Evolutionary conservation across 1,284 basidiomycete genomes (phyloP).

Genomic region (Xanthoconium separans): DNA sequence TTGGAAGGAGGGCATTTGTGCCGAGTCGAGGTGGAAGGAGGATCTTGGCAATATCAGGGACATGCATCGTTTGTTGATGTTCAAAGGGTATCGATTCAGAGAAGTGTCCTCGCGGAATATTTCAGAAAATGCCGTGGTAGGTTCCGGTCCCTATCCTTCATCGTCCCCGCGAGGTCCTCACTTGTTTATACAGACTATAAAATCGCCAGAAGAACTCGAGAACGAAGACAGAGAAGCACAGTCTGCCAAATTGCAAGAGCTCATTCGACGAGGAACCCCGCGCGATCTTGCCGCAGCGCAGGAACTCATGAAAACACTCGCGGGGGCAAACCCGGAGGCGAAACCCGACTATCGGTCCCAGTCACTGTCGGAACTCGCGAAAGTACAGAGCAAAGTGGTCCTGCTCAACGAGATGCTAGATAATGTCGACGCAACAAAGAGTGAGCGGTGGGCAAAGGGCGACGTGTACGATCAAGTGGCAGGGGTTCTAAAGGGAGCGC

Average conservation of each 20-base stretch:
- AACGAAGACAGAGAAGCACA: slow-evolving; percentile 95
- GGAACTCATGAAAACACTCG: slow-evolving; percentile 95
- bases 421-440: slow-evolving; percentile 72
- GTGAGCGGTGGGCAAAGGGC: slow-evolving; percentile 79
- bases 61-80: slow-evolving; percentile 94
- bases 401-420: slow-evolving; percentile 96
- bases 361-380: slow-evolving; percentile 88
- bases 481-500: slow-evolving; percentile 74
- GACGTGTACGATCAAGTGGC: slow-evolving; percentile 99
- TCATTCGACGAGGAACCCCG: slow-evolving; percentile 94
- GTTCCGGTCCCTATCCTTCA: slow-evolving; percentile 17
- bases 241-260: slow-evolving; percentile 95
- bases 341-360: slow-evolving; percentile 93
- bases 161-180: slow-evolving; percentile 14
- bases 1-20: slow-evolving; percentile 96
- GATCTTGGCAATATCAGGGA: slow-evolving; percentile 97
- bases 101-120: slow-evolving; percentile 49
- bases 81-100: slow-evolving; percentile 96
- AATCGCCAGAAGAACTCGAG: slow-evolving; percentile 95
- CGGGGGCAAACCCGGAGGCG: slow-evolving; percentile 93
- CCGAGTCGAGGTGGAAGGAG: slow-evolving; percentile 90
- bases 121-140: slow-evolving; percentile 50
- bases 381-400: slow-evolving; percentile 93
- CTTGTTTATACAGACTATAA: slow-evolving; percentile 63
- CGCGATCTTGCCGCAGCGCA: slow-evolving; percentile 95